Base-by-base conservation (phyloP, 805 yeast genomes). In the Yamadazyma philogaea region DNA sequence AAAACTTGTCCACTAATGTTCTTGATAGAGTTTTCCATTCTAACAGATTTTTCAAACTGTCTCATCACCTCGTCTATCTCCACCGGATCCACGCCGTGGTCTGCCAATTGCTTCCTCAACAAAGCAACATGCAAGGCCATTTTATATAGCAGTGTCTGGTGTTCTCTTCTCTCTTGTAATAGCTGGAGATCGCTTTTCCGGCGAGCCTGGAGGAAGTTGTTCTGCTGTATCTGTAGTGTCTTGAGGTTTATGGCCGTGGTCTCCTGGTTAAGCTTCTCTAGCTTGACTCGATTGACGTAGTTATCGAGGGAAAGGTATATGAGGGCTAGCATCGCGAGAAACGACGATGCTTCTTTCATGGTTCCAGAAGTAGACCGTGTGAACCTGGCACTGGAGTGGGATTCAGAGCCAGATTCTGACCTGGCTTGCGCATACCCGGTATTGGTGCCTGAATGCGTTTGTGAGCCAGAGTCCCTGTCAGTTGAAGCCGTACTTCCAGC, bases 71-170 rank as follows among this genome's bases (percentile, higher is more conserved):
- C 64, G 1, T 79, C 79, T 12, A 82, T 72, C 7, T 68, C 67
- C 7, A 72, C 73, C 10, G 89, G 88, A n/a, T 74, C 75, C 8
- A 72, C 43, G 0, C 84, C 85, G 3, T 59, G 53, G n/a, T 80
- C 84, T 2, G 60, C 51, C 42, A 84, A 61, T 54, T 84, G 88
- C 51, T 79, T 70, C 39, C 86, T 65, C 26, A 84, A 61, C 59
- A 84, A 57, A 2, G 86, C 87, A 31, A 84, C 72, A 54, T 84
- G 91, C 55, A 82, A 63, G 4, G 76, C 71, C 84, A 82, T 77
- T 60, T 78, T 80, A 66, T 59, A 65, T 68, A 74, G 55, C 67
- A 82, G 46, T 69, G 66, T 59, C 59, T 72, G 53, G 60, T 63
- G 64, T 10, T 67, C 71, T 41, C 69, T 68, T 14, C 84, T 61